phyloP scores from a whole-genome alignment of 2,329 filamentous ascomycete species.

The Xylaria sp. region DNA sequence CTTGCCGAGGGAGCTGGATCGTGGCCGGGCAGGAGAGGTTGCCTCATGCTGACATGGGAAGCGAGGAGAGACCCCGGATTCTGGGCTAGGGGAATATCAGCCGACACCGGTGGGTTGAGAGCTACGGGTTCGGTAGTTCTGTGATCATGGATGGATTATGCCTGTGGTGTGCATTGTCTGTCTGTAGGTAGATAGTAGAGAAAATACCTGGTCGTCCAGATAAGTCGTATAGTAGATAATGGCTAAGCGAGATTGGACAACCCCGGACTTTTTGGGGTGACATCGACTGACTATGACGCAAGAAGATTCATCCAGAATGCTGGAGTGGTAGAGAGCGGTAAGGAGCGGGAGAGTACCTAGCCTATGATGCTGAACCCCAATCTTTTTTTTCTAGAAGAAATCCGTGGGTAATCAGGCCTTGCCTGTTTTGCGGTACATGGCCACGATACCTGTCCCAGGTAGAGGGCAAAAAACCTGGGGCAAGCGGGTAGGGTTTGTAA shows the following conservation, averaged over 20 bases:
- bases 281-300: constrained; percentile 26
- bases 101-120: constrained; percentile 7
- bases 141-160: not conserved
- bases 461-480: constrained; percentile 26
- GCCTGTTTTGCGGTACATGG: not conserved
- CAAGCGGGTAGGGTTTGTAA: constrained; percentile 12
- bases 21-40: not conserved
- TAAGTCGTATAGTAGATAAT: not conserved
- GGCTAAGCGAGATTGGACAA: constrained; percentile 12
- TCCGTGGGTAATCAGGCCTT: constrained; percentile 5
- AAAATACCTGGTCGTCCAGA: not conserved
- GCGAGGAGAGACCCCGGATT: constrained; percentile 12
- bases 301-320: not conserved
- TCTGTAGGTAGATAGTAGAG: too few species aligned
- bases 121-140: constrained; percentile 22
- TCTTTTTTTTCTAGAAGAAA: constrained; percentile 33
- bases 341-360: not conserved
- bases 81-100: constrained; percentile 16
- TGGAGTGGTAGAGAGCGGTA: not conserved
- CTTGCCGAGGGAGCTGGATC: constrained; percentile 19
- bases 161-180: too few species aligned
- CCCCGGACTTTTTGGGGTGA: constrained; percentile 13
- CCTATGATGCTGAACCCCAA: not conserved
- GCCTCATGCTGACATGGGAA: constrained; percentile 9
- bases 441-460: not conserved